A percentile compares a stretch with the other conserved stretches of the same genome.
Evolutionary conservation across 768 basidiomycete genomes (phyloP).

Genomic region (Gloeophyllum trabeum): DNA sequence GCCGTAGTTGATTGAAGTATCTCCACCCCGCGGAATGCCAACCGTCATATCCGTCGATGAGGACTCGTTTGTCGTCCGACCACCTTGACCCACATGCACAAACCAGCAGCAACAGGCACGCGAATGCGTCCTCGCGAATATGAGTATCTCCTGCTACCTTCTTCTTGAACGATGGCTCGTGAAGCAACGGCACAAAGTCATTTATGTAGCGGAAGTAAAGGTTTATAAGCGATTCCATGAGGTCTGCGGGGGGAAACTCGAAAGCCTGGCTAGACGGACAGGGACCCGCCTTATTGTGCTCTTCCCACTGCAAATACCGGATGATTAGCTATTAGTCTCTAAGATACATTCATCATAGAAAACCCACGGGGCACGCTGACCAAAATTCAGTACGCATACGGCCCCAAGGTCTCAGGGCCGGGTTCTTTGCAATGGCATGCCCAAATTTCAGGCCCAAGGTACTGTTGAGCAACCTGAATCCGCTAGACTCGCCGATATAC

Average conservation of each 20-base stretch:
- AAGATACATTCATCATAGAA: neutral
- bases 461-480: neutral
- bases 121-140: constrained; percentile 21
- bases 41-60: constrained; percentile 15
- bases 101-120: constrained; percentile 23
- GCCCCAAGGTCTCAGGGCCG: neutral
- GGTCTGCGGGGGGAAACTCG: too few species aligned
- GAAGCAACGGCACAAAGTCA: constrained; percentile 24
- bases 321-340: neutral
- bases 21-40: constrained; percentile 22
- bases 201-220: constrained; percentile 24
- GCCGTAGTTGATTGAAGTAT: constrained; percentile 21
- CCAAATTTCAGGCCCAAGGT: too few species aligned
- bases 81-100: constrained; percentile 30
- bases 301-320: neutral
- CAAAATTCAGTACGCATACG: neutral
- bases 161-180: constrained; percentile 24
- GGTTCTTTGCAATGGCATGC: too few species aligned
- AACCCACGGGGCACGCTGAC: neutral
- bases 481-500: neutral
- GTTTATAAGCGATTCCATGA: neutral
- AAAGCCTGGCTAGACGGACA: too few species aligned
- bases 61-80: constrained; percentile 25
- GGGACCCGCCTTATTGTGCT: neutral
- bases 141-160: constrained; percentile 19